Evolutionary conservation across 2,329 filamentous ascomycete genomes (phyloP), one percentile per base, ranked within the genome.

Genomic region (Trichoderma lentiforme): DNA sequence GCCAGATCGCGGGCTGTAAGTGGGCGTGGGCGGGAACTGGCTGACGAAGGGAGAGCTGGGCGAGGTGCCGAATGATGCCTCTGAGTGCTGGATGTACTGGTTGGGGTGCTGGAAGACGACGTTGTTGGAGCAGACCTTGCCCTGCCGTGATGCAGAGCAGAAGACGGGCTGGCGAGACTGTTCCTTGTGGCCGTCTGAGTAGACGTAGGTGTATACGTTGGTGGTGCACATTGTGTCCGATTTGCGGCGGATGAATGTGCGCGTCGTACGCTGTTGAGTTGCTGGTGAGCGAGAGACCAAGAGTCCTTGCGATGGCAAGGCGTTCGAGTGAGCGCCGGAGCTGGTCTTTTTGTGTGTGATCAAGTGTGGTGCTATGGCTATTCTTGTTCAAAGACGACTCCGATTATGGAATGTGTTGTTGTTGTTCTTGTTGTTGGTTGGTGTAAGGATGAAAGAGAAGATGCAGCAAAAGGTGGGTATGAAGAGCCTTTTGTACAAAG

Each of bases 201-300:
- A 83, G 76, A 83, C 76, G 77, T 85, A 84, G 39, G 83, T 80
- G 80, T 83, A 86, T 65, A 84, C 74, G 75, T 86, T 81, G 73
- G 82, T 84, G 73, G 83, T 82, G 79, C 86, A 88, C 86, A 88
- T 88, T 63, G 80, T 83, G 82, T 77, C 76, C 75, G 78, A 36
- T 51, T 56, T 69, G 64, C 28, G 62, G 43, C 34, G 61, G 18
- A 24, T 65, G n/a, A 21, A 34, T 18, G 62, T 71, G 69, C 69
- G 69, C 69, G 61, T 60, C 69, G 61, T 66, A 71, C 69, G 61
- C 69, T 21, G 57, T 43, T 43, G 39, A 39, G 36, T 39, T 47
- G n/a, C n/a, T 12, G 32, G 60, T 32, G 61, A 53, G 15, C 1
- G 28, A 34, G 61, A 47, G 39, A 47, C 12, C 21, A 28, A 58